These are phyloP conservation scores for Brassica rapa DNA, from an alignment of 345 rosid species.

Conservation along the genomic window DNA sequence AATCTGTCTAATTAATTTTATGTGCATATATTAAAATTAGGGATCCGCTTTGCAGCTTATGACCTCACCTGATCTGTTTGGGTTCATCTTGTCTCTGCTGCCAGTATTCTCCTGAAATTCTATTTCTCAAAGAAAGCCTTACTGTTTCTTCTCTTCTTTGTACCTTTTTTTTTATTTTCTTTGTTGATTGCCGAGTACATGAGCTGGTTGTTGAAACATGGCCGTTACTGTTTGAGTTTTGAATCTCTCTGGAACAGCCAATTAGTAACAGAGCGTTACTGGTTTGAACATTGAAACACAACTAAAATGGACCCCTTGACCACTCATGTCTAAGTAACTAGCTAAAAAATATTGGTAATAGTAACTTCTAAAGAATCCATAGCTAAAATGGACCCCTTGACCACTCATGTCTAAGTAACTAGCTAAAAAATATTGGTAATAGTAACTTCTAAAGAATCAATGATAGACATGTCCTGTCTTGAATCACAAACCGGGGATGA, in stretches of 20 bases:
- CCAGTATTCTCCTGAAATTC: constrained; percentile 46
- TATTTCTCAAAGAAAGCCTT: not conserved
- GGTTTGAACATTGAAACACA: not conserved
- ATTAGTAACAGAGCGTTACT: not conserved
- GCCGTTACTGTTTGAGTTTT: not conserved
- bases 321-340: too few species aligned
- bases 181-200: not conserved
- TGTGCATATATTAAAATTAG: constrained; percentile 41
- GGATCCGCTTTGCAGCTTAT: constrained; percentile 46
- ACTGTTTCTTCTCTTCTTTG: too few species aligned
- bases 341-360: too few species aligned
- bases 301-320: not conserved
- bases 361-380: too few species aligned
- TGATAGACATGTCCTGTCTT: too few species aligned
- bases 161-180: not conserved
- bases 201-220: not conserved
- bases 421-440: too few species aligned
- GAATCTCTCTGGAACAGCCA: not conserved
- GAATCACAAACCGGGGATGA: too few species aligned
- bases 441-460: too few species aligned
- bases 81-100: constrained; percentile 30
- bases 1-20: constrained; percentile 34
- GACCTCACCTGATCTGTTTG: constrained; percentile 23
- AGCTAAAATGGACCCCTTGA: too few species aligned
- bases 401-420: too few species aligned